Evolutionary conservation across 2,329 filamentous ascomycete species (phyloP).

Genomic region (Meredithiella fracta): DNA sequence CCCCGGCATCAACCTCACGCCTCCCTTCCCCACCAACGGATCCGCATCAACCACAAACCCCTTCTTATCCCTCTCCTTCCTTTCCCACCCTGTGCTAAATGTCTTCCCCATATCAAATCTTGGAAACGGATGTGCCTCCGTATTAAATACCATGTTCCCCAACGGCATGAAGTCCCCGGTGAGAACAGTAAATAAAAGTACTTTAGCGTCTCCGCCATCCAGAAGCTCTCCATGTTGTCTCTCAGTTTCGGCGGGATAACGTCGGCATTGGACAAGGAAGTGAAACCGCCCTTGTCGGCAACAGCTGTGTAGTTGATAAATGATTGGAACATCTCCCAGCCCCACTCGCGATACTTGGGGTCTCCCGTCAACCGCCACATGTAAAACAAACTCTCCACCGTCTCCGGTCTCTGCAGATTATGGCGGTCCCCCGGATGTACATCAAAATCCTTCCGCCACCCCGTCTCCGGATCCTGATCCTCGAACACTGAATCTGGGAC

Average conservation of each 20-base stretch:
- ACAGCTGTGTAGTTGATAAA: conserved; percentile 79
- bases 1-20: background rate
- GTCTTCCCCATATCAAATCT: conserved; percentile 64
- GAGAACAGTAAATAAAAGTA: conserved; percentile 95
- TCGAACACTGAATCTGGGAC: conserved; percentile 5
- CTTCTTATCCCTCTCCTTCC: conserved; percentile 42
- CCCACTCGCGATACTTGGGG: conserved; percentile 78
- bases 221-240: conserved; percentile 99
- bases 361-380: conserved; percentile 98
- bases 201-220: conserved; percentile 95
- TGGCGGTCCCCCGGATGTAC: conserved; percentile 74
- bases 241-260: conserved; percentile 48
- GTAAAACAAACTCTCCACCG: conserved; percentile 90
- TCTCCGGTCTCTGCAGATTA: conserved; percentile 90
- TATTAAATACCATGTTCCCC: conserved; percentile 82
- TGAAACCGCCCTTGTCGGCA: conserved; percentile 62
- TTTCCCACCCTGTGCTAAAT: conserved; percentile 67
- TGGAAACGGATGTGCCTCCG: conserved; percentile 82
- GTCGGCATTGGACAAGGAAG: conserved; percentile 61
- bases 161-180: conserved; percentile 67
- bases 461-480: conserved; percentile 18
- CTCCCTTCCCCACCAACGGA: background rate
- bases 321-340: conserved; percentile 93
- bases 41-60: conserved; percentile 24
- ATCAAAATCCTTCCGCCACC: conserved; percentile 65